Base-by-base conservation (phyloP, 345 rosid species). In the Raphanus sativus region DNA sequence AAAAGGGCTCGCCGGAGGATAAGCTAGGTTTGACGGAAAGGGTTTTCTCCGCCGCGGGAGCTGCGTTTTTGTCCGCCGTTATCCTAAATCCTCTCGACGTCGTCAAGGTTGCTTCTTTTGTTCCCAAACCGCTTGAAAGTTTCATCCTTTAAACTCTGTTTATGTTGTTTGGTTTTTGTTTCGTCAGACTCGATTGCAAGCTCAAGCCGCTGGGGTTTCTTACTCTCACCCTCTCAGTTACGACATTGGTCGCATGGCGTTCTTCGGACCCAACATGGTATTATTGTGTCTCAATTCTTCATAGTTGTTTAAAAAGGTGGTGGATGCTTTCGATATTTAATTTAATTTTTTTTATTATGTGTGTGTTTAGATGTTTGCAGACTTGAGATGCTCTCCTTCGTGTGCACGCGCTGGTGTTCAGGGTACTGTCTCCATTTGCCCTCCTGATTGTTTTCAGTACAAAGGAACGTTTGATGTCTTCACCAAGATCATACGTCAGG, bases 401-500 rank as follows among this genome's bases (percentile, higher is more conserved):
- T 95, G 99, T 38, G 9, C 97, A 5, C 98, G 93, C 5, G 99
- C 98, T 76, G 98, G 98, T 70, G 85, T 95, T 84, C 96, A 93
- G 1, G 99, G 99, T n/a, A 93, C 99, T 0, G 98, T 95, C 8
- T 84, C 96, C 12, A 88, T 95, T 81, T 95, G 99, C 67, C 98
- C 99, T 15, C 99, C 99, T 4, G 99, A 95, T 85, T 95, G 99
- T 81, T 95, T 95, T 77, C 98, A 88, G 77, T 95, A 95, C 75
- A 93, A 91, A 77, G 98, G 99, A 79, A 93, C 98, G 3, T 71
- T 95, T n/a, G 99, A 95, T 87, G 97, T 93, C 70, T 87, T 93
- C 82, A 78, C 81, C 87, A 95, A 95, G 85, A 88, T 95, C 67
- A 86, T 93, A 66, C 85, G 96, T 42, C 99, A 91, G 97, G 98